A percentile compares a stretch with the other conserved stretches of the same genome.
Conservation (phyloP, 108 stramenopile genomes). For the Fragilaria crotonensis region DNA sequence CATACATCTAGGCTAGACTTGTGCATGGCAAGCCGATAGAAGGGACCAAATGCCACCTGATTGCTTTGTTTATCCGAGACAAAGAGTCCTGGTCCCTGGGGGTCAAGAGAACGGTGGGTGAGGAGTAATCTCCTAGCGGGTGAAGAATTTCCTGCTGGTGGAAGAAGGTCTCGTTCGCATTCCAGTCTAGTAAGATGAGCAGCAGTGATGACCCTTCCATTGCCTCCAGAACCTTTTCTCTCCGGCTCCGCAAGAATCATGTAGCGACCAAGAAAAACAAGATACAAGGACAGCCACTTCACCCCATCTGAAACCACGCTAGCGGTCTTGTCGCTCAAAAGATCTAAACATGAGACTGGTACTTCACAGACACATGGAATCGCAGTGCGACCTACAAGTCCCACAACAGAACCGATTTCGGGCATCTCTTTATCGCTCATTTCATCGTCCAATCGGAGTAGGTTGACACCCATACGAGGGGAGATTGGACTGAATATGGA, state of each 20-base stretch:
- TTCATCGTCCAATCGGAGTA: not conserved
- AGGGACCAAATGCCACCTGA: not conserved
- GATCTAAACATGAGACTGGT: slow-evolving; percentile 32
- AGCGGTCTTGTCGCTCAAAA: slow-evolving; percentile 49
- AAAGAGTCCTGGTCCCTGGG: slow-evolving; percentile 57
- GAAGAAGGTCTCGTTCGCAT: slow-evolving; percentile 39
- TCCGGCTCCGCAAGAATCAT: slow-evolving; percentile 71
- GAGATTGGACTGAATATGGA: not conserved
- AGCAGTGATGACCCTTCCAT: slow-evolving; percentile 59
- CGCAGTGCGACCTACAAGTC: slow-evolving; percentile 50
- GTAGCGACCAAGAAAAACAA: slow-evolving; percentile 52
- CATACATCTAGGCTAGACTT: slow-evolving; percentile 68
- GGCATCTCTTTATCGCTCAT: slow-evolving; percentile 14
- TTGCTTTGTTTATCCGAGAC: slow-evolving; percentile 21
- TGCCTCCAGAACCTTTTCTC: slow-evolving; percentile 33
- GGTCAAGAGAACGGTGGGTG: slow-evolving; percentile 42
- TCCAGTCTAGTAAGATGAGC: slow-evolving; percentile 45
- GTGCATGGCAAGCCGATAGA: not conserved
- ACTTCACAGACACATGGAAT: slow-evolving; percentile 86
- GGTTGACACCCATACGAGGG: not conserved
- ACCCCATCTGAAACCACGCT: slow-evolving; percentile 73
- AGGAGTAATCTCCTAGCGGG: slow-evolving; percentile 66
- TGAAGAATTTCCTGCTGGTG: slow-evolving; percentile 33
- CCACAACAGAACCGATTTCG: slow-evolving; percentile 43
- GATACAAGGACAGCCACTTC: slow-evolving; percentile 83